These are phyloP conservation scores for Zarea fungicola DNA, from an alignment of 2,329 filamentous ascomycete genomes.

Conservation along the genomic window DNA sequence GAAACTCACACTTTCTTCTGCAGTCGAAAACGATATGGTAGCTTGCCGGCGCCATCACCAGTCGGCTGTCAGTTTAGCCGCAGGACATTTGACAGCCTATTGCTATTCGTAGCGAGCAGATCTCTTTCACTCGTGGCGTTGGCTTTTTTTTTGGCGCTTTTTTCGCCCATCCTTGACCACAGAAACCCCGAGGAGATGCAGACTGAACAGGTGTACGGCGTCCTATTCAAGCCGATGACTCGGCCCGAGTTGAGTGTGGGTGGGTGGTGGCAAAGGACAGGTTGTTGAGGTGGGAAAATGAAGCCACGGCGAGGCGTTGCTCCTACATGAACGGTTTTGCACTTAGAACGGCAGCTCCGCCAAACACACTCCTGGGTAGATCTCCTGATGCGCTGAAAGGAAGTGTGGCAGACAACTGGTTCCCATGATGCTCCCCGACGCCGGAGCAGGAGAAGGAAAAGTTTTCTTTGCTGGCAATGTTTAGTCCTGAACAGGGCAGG, in stretches of 20 bases:
- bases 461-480: neutral
- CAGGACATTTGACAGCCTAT: too few relatives aligned
- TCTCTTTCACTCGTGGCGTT: too few relatives aligned
- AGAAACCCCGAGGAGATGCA: too few relatives aligned
- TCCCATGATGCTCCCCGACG: slow-evolving; percentile 2
- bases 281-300: neutral
- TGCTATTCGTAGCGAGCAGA: too few relatives aligned
- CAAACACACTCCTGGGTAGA: neutral
- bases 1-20: too few relatives aligned
- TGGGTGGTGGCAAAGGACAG: neutral
- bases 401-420: neutral
- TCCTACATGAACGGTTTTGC: neutral
- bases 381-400: neutral
- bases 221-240: neutral
- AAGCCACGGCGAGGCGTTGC: neutral
- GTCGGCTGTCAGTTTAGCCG: too few relatives aligned
- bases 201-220: too few relatives aligned
- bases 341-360: slow-evolving; percentile 4
- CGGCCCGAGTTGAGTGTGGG: neutral
- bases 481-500: neutral
- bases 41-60: too few relatives aligned
- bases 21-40: too few relatives aligned
- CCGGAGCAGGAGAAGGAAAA: slow-evolving; percentile 9
- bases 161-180: too few relatives aligned
- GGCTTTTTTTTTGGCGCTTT: too few relatives aligned